These are phyloP conservation scores for Yamadazyma siamensis DNA, from an alignment of 1,139 yeast species.

Conservation along the genomic window DNA sequence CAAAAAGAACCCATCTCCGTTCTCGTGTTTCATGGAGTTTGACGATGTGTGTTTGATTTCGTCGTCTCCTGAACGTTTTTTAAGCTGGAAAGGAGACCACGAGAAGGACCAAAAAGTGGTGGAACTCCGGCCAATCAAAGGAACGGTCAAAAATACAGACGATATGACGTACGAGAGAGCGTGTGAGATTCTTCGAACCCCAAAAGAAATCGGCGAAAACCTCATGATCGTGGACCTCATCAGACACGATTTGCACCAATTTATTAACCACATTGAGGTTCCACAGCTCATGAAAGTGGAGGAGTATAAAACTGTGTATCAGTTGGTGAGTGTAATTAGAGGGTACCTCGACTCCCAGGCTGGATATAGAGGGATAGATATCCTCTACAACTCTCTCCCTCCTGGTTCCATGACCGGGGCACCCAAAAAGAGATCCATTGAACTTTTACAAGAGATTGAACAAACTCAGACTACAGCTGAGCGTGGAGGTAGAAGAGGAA, in stretches of 20 bases:
- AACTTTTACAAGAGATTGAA: slow-evolving; percentile 61
- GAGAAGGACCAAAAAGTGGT: slow-evolving; percentile 31
- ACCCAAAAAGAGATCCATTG: slow-evolving; percentile 91
- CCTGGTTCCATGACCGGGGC: slow-evolving; percentile 99
- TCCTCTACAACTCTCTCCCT: slow-evolving; percentile 76
- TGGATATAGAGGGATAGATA: slow-evolving; percentile 67
- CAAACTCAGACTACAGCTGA: slow-evolving; percentile 37
- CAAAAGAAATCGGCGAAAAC: slow-evolving; percentile 94
- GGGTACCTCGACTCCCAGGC: slow-evolving; percentile 46
- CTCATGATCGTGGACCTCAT: slow-evolving; percentile 96
- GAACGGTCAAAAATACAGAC: slow-evolving; percentile 74
- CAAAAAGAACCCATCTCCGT: slow-evolving; percentile 84
- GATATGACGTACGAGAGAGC: slow-evolving; percentile 58
- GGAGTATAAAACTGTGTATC: slow-evolving; percentile 87
- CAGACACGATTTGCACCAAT: slow-evolving; percentile 80
- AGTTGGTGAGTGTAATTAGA: slow-evolving; percentile 82
- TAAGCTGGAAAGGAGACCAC: slow-evolving; percentile 62
- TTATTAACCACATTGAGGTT: slow-evolving; percentile 66
- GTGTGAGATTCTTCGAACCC: slow-evolving; percentile 63
- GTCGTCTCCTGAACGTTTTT: slow-evolving; percentile 91
- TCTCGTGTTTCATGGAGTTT: slow-evolving; percentile 76
- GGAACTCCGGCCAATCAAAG: slow-evolving; percentile 92
- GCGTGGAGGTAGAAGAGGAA: slow-evolving; percentile 61
- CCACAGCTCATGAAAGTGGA: slow-evolving; percentile 86
- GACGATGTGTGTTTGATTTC: slow-evolving; percentile 72